Base-by-base conservation (phyloP, 2,329 filamentous ascomycete genomes). In the Neofusicoccum kwambonambiense region DNA sequence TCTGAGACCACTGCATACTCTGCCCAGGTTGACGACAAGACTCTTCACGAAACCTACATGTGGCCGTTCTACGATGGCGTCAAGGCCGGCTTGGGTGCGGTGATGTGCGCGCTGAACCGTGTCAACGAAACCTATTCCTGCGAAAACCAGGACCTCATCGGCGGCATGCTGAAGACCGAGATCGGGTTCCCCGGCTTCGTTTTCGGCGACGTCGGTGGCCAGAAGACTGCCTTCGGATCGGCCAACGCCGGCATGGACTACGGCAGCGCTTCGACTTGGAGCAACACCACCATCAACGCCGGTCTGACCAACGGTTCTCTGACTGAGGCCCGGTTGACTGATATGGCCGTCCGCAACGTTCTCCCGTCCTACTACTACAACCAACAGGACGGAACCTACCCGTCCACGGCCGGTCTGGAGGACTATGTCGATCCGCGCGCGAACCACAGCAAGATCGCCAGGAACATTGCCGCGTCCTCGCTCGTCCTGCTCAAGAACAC, bases 61-160 rank as follows among this genome's bases (percentile, higher is more conserved):
- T 94, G 90, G 90, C 91, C 91, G 0, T 95, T 94, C 73, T 88
- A 86, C 2, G 89, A 93, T 68, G 87, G 86, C 17, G 82, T 95
- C n/a, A 85, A 84, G 56, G 89, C 88, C 3, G 90, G 90, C 13
- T 90, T 92, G 2, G 90, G 86, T 0, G 86, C 86, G 17, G 84
- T 92, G 47, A 95, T 95, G 92, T 93, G 90, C 73, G 86, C 88
- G 1, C 94, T 94, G 69, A 76, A 79, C 39, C 72, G 77, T 57
- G 67, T 79, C 58, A 82, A 82, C 70, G 77, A 51, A 51, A 78
- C 77, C 0, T 81, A 81, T 65, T 72, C 74, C 8, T 83, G 81
- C 70, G 73, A 80, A 64, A 83, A 82, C 70, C 76, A 75, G 60
- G 77, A 81, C 67, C 67, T 77, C 15, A 71, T 80, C 31, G 83